A percentile compares a stretch with the other conserved stretches of the same genome.
phyloP scores from a whole-genome alignment of 2,329 filamentous ascomycete species.

The Drechslerella coelobrocha region DNA sequence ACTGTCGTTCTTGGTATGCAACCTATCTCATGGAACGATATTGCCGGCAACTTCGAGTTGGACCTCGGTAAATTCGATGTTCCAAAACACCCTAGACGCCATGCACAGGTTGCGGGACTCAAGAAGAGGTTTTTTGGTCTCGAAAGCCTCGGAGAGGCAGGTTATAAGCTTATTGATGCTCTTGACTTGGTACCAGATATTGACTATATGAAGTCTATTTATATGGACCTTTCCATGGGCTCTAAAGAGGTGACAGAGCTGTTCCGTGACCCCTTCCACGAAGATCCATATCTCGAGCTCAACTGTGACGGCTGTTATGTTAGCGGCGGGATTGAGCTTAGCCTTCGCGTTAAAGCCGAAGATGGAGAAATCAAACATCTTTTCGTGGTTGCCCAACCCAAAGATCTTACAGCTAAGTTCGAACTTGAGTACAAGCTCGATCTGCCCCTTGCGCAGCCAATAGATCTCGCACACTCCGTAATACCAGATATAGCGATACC shows the following conservation, averaged over 20 bases:
- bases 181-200: constrained; percentile 25
- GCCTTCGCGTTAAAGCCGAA: constrained; percentile 44
- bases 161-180: constrained; percentile 28
- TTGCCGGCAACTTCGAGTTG: constrained; percentile 39
- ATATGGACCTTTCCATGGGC: constrained; percentile 18
- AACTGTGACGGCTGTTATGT: constrained; percentile 51
- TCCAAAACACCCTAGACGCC: constrained; percentile 5
- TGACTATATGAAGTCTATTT: constrained; percentile 18
- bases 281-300: constrained; percentile 28
- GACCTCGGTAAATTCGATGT: constrained; percentile 25
- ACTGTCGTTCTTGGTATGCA: constrained; percentile 11
- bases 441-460: constrained; percentile 6
- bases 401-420: constrained; percentile 43
- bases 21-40: constrained; percentile 19
- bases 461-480: constrained; percentile 29
- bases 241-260: constrained; percentile 2
- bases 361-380: constrained; percentile 44
- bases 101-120: constrained; percentile 8
- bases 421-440: constrained; percentile 38
- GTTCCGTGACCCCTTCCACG: constrained; percentile 33
- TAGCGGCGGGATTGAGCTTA: constrained; percentile 46
- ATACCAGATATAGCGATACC: constrained; percentile 33
- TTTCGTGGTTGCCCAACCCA: constrained; percentile 35
- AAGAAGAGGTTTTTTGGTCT: constrained; percentile 28
- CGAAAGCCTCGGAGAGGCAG: constrained; percentile 6